These are phyloP conservation scores for Graphilbum ipis-grandicollis DNA, from an alignment of 2,329 filamentous ascomycete species.

Conservation along the genomic window DNA sequence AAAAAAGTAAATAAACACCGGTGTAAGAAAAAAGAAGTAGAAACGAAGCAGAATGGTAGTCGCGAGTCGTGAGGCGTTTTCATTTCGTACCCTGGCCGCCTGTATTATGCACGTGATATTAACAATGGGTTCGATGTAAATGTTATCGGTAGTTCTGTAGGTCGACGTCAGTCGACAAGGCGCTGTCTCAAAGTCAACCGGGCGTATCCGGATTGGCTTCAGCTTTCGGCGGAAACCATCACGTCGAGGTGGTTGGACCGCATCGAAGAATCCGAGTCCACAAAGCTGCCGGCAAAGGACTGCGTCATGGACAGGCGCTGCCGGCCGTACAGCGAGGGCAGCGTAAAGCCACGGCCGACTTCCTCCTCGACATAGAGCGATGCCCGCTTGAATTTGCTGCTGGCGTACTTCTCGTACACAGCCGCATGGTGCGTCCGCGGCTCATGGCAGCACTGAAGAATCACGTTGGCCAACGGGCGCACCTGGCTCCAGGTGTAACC, in stretches of 20 bases:
- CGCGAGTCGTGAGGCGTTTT: background rate
- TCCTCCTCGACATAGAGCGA: conserved; percentile 65
- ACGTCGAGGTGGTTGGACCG: background rate
- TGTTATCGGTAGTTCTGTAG: no score
- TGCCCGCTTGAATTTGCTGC: conserved; percentile 73
- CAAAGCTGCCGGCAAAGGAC: background rate
- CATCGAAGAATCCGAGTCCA: background rate
- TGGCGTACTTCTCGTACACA: conserved; percentile 82
- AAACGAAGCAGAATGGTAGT: background rate
- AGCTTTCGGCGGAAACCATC: conserved; percentile 1
- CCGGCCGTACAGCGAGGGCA: conserved; percentile 16
- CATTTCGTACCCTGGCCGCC: background rate
- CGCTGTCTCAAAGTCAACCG: no score
- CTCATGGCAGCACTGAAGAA: conserved; percentile 75
- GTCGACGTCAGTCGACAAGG: no score
- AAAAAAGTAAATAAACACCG: background rate
- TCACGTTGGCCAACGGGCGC: conserved; percentile 55
- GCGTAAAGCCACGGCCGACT: conserved; percentile 41
- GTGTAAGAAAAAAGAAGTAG: no score
- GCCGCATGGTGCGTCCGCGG: conserved; percentile 68
- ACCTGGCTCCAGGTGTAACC: conserved; percentile 82
- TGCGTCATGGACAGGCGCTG: conserved; percentile 2
- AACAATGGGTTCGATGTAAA: background rate
- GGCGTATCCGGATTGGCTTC: background rate
- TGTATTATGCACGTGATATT: background rate